Evolutionary conservation across 164 flowering plant species (phyloP).

Genomic region (Aristolochia fimbriata): DNA sequence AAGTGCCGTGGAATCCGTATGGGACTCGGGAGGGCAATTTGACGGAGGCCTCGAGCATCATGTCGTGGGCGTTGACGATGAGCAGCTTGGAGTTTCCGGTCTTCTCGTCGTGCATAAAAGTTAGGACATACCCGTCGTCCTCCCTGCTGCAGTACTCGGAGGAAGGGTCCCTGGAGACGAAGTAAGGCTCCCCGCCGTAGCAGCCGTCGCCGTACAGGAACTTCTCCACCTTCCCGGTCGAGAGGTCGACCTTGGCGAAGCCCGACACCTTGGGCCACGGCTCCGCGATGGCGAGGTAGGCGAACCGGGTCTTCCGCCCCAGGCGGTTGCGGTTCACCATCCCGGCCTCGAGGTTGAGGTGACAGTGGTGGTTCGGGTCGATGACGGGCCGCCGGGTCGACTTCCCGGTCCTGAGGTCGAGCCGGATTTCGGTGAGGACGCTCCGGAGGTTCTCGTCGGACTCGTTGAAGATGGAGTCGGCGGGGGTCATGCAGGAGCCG

Average conservation of each 20-base stretch:
- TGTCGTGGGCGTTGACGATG: conserved; percentile 18
- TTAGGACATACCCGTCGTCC: conserved; percentile 69
- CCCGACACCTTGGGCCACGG: conserved; percentile 97
- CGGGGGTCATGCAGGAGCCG: conserved; percentile 90
- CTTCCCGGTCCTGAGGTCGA: conserved; percentile 52
- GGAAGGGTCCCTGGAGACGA: conserved; percentile 32
- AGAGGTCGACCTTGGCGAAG: conserved; percentile 72
- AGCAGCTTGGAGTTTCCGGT: conserved; percentile 20
- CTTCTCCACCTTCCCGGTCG: conserved; percentile 53
- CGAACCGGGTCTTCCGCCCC: conserved; percentile 63
- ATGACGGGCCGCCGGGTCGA: conserved; percentile 50
- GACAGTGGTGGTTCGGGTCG: conserved; percentile 20
- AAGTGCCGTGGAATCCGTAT: conserved; percentile 47
- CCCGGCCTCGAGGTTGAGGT: conserved; percentile 75
- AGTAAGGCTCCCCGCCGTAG: conserved; percentile 84
- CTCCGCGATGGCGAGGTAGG: conserved; percentile 76
- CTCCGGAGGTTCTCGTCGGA: conserved; percentile 49
- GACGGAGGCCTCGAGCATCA: conserved; percentile 21
- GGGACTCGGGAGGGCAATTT: conserved; percentile 38
- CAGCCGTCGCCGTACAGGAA: conserved; percentile 40
- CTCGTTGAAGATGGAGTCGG: conserved; percentile 90
- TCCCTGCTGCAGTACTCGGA: conserved; percentile 45
- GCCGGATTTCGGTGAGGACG: conserved; percentile 70
- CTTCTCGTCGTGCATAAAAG: conserved; percentile 71
- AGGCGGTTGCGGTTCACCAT: conserved; percentile 75